Base-by-base conservation (phyloP, 2,329 filamentous ascomycete genomes). In the Fusarium odoratissimum region DNA sequence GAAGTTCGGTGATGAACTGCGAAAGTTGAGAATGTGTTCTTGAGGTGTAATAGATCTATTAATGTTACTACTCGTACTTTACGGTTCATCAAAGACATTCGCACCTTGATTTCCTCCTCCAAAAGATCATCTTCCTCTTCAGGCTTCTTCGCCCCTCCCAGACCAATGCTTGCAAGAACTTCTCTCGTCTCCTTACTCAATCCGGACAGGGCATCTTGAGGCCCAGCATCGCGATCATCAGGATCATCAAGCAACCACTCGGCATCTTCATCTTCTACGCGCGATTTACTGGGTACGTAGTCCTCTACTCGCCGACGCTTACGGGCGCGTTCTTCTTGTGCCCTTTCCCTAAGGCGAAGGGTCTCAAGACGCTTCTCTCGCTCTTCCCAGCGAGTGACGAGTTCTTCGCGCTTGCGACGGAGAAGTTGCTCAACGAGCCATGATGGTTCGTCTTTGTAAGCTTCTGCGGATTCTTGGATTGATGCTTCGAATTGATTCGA, bases 21-120 rank as follows among this genome's bases (percentile, higher is more conserved):
- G 92, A 92, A 19, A 98, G 83, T 78, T 98, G 95, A 6, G 95
- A 98, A 81, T 98, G 95, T 2, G 95, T 98, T 78, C 95, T 89
- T 12, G 95, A 98, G 62, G 95, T 96, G 82, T 95, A 97, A 81
- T 93, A 97, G 57, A 98, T 93, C 86, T 91, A 80, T 55, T 40
- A 13, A 49, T 41, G 81, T 82, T 80, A 83, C 79, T 78, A 78
- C 60, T 48, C 51, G 57, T 45, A 28, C 37, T 51, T 58, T 52
- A 57, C 33, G 12, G 19, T 8, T 59, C n/a, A 61, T 46, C 28
- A 25, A 51, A 58, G 51, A 51, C 33, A 48, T 56, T 56, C 79
- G 76, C 76, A 90, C 89, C 84, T 95, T 97, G 56, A 92, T 85
- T 72, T 92, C 90, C 60, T 94, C 90, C 17, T 89, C 85, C 12